Conservation (phyloP, 2,329 filamentous ascomycete genomes). For the Endoconidiophora polonica region DNA sequence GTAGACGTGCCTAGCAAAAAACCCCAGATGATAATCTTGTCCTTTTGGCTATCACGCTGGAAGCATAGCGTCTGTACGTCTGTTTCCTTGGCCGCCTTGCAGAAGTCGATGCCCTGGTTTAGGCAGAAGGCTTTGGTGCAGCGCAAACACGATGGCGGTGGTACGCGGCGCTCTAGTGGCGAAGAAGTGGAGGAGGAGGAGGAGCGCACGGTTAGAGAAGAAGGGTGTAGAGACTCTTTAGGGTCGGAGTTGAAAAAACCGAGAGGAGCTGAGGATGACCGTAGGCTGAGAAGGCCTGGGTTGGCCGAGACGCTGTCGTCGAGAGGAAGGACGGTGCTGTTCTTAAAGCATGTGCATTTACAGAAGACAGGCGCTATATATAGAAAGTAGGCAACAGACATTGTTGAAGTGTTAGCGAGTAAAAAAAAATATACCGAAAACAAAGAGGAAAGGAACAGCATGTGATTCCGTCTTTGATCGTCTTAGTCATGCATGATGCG, state of each 20-base stretch:
- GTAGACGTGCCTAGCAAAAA: slow-evolving; percentile 44
- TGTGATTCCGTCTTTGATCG: background rate
- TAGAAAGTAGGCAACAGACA: background rate
- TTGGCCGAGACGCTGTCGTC: slow-evolving; percentile 20
- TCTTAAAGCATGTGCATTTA: slow-evolving; percentile 55
- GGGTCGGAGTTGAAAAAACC: slow-evolving; percentile 14
- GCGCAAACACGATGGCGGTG: slow-evolving; percentile 33
- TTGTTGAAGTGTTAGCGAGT: slow-evolving; percentile 15
- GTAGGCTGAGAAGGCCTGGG: slow-evolving; percentile 12
- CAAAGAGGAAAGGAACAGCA: no score
- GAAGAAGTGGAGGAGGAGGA: slow-evolving; percentile 19
- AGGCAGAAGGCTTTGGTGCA: slow-evolving; percentile 52
- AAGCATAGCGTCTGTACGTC: slow-evolving; percentile 48
- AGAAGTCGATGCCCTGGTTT: slow-evolving; percentile 42
- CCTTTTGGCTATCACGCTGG: slow-evolving; percentile 50
- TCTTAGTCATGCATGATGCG: background rate
- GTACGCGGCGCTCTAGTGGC: slow-evolving; percentile 17
- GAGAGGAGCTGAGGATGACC: slow-evolving; percentile 16
- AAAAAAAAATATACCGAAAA: background rate
- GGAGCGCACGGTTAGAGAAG: slow-evolving; percentile 6
- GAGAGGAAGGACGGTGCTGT: slow-evolving; percentile 49
- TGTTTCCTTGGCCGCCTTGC: slow-evolving; percentile 42
- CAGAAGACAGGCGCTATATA: slow-evolving; percentile 43
- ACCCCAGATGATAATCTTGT: slow-evolving; percentile 48
- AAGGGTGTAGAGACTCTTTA: slow-evolving; percentile 4